A percentile compares a stretch with the other conserved stretches of the same genome.
phyloP scores from a whole-genome alignment of 306 rosid species.

The Hippophae tibetana region DNA sequence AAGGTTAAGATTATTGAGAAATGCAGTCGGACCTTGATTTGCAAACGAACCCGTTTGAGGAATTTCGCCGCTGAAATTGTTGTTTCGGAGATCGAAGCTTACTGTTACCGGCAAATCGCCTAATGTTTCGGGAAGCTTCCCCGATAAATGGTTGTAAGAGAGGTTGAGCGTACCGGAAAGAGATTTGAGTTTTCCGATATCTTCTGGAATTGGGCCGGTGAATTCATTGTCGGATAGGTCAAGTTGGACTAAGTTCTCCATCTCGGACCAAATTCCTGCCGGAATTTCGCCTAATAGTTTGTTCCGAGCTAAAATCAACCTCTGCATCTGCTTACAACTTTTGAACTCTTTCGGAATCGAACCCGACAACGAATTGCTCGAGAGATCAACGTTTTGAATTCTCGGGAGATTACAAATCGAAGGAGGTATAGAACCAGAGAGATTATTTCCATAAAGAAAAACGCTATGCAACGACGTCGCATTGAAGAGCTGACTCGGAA shows the following conservation, averaged over 20 bases:
- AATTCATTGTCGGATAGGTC: constrained; percentile 69
- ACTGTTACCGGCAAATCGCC: constrained; percentile 70
- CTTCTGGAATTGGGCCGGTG: constrained; percentile 53
- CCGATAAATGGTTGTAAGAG: constrained; percentile 71
- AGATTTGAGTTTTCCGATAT: constrained; percentile 45
- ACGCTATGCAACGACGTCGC: constrained; percentile 77
- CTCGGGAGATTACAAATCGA: constrained; percentile 58
- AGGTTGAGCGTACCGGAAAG: constrained; percentile 83
- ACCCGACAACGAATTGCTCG: constrained; percentile 69
- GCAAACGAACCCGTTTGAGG: constrained; percentile 91
- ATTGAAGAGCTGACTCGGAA: constrained; percentile 78
- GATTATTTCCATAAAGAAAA: constrained; percentile 77
- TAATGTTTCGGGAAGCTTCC: constrained; percentile 53
- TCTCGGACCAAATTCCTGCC: constrained; percentile 45
- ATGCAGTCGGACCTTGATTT: constrained; percentile 92
- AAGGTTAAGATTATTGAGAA: constrained; percentile 58
- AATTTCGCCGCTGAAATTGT: constrained; percentile 73
- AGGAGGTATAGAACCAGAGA: constrained; percentile 67
- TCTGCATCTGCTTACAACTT: constrained; percentile 61
- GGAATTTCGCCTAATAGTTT: constrained; percentile 56
- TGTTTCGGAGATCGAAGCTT: constrained; percentile 72
- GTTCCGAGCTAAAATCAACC: constrained; percentile 59
- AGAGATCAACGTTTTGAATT: constrained; percentile 82
- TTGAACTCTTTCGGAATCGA: constrained; percentile 30
- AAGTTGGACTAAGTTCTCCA: constrained; percentile 44